Evolutionary conservation across 2,329 filamentous ascomycete genomes (phyloP).

Genomic region (Fusarium transvaalense): DNA sequence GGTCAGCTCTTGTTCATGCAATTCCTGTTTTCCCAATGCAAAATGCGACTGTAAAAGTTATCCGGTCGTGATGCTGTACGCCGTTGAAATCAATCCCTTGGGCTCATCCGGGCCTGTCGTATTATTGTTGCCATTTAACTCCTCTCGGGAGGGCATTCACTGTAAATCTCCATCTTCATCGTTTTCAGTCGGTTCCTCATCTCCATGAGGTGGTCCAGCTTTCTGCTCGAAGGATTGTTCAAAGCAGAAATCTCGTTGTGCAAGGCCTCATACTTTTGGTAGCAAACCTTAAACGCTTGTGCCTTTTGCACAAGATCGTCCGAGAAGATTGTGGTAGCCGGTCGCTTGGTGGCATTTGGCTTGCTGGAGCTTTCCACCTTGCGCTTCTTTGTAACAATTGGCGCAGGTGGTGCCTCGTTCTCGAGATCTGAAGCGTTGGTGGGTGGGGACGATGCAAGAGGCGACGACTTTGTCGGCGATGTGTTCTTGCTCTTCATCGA

Average conservation of each 20-base stretch:
- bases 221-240: conserved; percentile 64
- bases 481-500: conserved; percentile 65
- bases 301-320: conserved; percentile 66
- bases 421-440: conserved; percentile 75
- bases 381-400: conserved; percentile 58
- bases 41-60: conserved; percentile 46
- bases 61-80: conserved; percentile 46
- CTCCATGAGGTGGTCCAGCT: conserved; percentile 63
- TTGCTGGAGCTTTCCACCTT: conserved; percentile 53
- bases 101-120: conserved; percentile 25
- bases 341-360: conserved; percentile 48
- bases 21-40: conserved; percentile 44
- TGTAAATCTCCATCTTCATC: conserved; percentile 72
- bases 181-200: conserved; percentile 66
- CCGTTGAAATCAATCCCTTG: conserved; percentile 31
- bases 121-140: conserved; percentile 41
- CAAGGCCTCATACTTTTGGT: conserved; percentile 68
- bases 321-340: conserved; percentile 47
- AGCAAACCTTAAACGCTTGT: conserved; percentile 66
- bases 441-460: conserved; percentile 73
- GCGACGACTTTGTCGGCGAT: conserved; percentile 73
- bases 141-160: conserved; percentile 55
- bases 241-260: conserved; percentile 67
- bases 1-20: conserved; percentile 44
- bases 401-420: conserved; percentile 51